Percentiles rank a stretch among this genome's conserved stretches.
These are phyloP conservation scores for Globisporangium spiculum DNA, from an alignment of 352 stramenopile species.

Conservation along the genomic window DNA sequence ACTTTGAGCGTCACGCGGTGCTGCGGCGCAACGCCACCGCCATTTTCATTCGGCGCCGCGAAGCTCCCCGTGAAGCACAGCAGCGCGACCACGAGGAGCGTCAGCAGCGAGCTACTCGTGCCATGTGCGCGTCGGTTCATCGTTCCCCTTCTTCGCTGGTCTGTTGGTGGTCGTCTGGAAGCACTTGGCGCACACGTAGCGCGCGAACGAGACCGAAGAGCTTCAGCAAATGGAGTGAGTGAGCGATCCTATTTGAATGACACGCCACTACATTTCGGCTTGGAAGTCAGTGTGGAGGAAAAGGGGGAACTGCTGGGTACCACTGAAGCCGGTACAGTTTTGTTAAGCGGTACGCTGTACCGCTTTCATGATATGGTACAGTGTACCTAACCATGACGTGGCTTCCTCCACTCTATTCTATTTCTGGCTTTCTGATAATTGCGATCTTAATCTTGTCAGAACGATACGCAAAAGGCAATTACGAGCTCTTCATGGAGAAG, in stretches of 20 bases:
- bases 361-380: neutral
- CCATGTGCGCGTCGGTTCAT: neutral
- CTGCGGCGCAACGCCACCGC: conserved; percentile 24
- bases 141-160: neutral
- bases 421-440: conserved; percentile 8
- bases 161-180: neutral
- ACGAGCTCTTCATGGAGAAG: neutral
- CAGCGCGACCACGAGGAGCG: conserved; percentile 2
- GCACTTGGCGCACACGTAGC: neutral
- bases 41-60: conserved; percentile 1
- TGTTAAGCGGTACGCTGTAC: conserved; percentile 6
- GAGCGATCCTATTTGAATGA: conserved; percentile 7
- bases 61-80: neutral
- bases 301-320: conserved; percentile 5
- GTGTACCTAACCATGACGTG: neutral
- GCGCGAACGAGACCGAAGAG: neutral
- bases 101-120: conserved; percentile 3
- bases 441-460: neutral
- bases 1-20: conserved; percentile 60
- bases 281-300: conserved; percentile 6
- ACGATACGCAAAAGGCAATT: neutral
- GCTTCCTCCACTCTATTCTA: neutral
- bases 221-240: neutral
- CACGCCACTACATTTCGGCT: neutral
- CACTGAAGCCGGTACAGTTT: neutral